Evolutionary conservation across 2,329 filamentous ascomycete genomes (phyloP), one percentile per base, ranked within the genome.

Genomic region (Colletotrichum sp.): DNA sequence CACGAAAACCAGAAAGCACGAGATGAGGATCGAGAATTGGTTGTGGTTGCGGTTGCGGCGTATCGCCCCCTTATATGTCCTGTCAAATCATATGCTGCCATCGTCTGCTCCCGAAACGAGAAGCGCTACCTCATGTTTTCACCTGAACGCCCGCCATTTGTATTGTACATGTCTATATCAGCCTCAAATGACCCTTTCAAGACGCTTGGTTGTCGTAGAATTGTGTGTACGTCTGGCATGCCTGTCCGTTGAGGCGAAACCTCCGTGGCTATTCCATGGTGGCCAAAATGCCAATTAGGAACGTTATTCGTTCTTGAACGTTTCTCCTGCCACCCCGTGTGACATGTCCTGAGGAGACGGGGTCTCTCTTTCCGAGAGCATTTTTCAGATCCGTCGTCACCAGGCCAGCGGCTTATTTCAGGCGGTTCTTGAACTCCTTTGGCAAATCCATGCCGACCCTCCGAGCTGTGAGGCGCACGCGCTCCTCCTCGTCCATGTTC

Each of bases 401-500:
- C 32, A 28, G n/a, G 18, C 15, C 18, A 8, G n/a, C n/a, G 16
- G 8, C 55, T 74, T 61, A 74, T 52, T 73, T 24, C 30, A 63
- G 72, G 10, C 68, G 77, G 26, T 79, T 79, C 12, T 67, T 79
- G 69, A 84, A 93, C 85, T 95, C 92, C 36, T 91, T 84, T 1
- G 96, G 96, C 85, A 99, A 83, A 85, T 98, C 91, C 94, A 98
- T 95, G 21, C 96, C 97, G 55, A 99, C 96, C 82, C 95, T 92
- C 85, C 95, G 89, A 10, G 97, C 97, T 70, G 94, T 94, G 87
- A 98, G 87, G 74, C 95, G 88, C 57, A 98, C 93, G 76, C 95
- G 90, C 87, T 99, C 96, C 85, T 98, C 93, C 83, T 93, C 93
- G 79, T 94, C 92, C 93, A 98, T 95, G 79, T 92, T 91, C 92